Conservation (phyloP, 495 filamentous ascomycete species). For the Penicillium roqueforti region DNA sequence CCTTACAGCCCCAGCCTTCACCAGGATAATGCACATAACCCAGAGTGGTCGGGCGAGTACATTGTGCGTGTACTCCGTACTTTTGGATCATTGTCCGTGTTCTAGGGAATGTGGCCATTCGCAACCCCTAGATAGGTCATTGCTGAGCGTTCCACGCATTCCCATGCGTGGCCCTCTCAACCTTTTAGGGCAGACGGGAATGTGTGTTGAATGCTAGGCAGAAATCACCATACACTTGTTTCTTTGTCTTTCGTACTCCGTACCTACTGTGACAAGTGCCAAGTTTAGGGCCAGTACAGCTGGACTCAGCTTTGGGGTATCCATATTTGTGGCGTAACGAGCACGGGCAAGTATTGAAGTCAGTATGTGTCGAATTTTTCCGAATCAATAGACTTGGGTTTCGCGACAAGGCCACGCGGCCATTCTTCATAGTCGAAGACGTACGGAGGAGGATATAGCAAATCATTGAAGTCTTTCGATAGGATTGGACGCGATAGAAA, state of each 20-base stretch:
- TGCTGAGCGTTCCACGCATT: constrained; percentile 6
- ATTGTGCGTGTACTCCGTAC: not conserved
- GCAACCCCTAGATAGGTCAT: not conserved
- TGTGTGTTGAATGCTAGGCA: constrained; percentile 5
- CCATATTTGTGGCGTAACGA: constrained; percentile 11
- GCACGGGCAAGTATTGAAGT: not conserved
- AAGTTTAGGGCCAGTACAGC: not conserved
- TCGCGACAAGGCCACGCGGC: not conserved
- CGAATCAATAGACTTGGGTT: not conserved
- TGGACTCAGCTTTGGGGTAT: constrained; percentile 7
- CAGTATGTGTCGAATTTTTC: not conserved
- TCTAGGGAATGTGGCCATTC: constrained; percentile 9
- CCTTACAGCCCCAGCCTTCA: not conserved
- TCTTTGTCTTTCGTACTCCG: not conserved
- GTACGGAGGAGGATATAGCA: not conserved
- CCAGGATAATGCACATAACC: not conserved
- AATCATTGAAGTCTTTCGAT: not conserved
- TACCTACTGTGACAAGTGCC: not conserved
- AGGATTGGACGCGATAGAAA: constrained; percentile 4
- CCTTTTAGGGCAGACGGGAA: constrained; percentile 1
- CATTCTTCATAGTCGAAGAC: not conserved
- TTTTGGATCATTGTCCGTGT: not conserved
- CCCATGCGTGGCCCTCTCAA: constrained; percentile 1
- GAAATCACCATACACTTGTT: not conserved
- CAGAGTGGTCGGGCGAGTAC: not conserved